These are phyloP conservation scores for Peronospora farinosa DNA, from an alignment of 352 stramenopile genomes.

Conservation along the genomic window DNA sequence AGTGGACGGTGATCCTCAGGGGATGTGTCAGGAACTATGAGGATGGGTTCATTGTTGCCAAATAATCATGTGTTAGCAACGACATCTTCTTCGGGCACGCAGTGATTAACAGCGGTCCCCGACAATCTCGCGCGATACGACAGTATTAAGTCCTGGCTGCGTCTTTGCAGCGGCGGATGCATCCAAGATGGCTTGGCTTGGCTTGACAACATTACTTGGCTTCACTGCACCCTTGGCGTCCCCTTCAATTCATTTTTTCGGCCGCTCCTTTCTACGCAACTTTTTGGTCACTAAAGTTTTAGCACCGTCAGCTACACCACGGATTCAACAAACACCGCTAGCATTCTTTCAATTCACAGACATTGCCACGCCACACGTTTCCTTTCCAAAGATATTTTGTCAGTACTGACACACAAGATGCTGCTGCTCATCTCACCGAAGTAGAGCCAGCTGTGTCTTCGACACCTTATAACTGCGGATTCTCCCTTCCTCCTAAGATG, in stretches of 20 bases:
- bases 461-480: neutral
- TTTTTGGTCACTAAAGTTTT: neutral
- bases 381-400: neutral
- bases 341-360: conserved; percentile 1
- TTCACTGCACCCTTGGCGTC: neutral
- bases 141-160: neutral
- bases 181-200: neutral
- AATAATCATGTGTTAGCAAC: neutral
- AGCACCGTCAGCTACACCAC: neutral
- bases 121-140: neutral
- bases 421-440: neutral
- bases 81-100: neutral
- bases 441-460: neutral
- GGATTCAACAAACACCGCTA: conserved; percentile 1
- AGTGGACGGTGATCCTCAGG: neutral
- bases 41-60: conserved; percentile 1
- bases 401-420: neutral
- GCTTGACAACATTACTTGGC: neutral
- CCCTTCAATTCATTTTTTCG: conserved; percentile 1
- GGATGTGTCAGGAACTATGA: neutral
- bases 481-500: neutral
- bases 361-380: neutral
- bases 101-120: neutral
- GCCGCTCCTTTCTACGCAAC: neutral
- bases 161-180: neutral